A percentile compares a stretch with the other conserved stretches of the same genome.
Evolutionary conservation across 2,329 filamentous ascomycete species (phyloP).

Genomic region (Tolypocladium tropicale): DNA sequence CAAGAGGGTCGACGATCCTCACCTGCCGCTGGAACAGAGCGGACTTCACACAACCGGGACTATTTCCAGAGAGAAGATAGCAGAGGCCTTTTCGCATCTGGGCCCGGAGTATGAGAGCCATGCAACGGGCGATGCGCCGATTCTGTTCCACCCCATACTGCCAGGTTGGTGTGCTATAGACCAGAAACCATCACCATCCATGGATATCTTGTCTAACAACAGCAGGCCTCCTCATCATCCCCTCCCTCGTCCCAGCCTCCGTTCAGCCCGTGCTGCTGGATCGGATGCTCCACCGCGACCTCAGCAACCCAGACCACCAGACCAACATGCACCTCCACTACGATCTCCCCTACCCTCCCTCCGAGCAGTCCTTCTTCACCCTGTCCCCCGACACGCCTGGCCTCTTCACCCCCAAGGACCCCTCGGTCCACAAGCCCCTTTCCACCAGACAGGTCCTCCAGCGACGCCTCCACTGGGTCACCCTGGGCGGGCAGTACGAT

Average conservation of each 20-base stretch:
- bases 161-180: constrained; percentile 46
- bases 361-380: constrained; percentile 41
- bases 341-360: constrained; percentile 50
- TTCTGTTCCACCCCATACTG: constrained; percentile 56
- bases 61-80: constrained; percentile 32
- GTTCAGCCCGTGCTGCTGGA: constrained; percentile 63
- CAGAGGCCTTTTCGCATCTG: constrained; percentile 32
- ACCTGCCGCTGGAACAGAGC: constrained; percentile 22
- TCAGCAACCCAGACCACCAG: constrained; percentile 62
- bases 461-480: constrained; percentile 84
- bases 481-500: constrained; percentile 90
- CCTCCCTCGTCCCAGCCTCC: constrained; percentile 57
- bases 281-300: constrained; percentile 65
- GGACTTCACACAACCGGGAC: constrained; percentile 35
- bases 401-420: constrained; percentile 57
- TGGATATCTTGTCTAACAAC: not conserved
- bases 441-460: constrained; percentile 59
- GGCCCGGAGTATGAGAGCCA: constrained; percentile 20
- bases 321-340: constrained; percentile 90
- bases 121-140: constrained; percentile 27
- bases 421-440: constrained; percentile 64
- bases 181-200: no score
- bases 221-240: constrained; percentile 68
- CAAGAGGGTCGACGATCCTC: constrained; percentile 46
- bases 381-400: constrained; percentile 39